Conservation (phyloP, 345 rosid genomes). For the Pelargonium nanum region DNA sequence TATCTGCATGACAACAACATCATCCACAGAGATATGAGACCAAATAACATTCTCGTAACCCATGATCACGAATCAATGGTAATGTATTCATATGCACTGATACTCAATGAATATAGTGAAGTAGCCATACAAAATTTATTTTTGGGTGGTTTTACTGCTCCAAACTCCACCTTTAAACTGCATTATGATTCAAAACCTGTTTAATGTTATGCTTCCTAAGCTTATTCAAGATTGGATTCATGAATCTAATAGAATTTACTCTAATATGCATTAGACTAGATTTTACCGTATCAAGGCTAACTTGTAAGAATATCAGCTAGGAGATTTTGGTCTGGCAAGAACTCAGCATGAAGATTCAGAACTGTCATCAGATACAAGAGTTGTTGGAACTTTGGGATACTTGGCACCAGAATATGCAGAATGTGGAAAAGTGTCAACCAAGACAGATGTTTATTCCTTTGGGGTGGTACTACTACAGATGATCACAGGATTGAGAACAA, state of each 20-base stretch:
- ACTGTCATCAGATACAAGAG: slow-evolving; percentile 37
- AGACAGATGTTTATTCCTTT: slow-evolving; percentile 60
- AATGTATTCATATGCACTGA: slow-evolving; percentile 9
- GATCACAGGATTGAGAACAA: slow-evolving; percentile 50
- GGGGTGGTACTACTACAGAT: slow-evolving; percentile 58
- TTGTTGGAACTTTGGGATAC: slow-evolving; percentile 51
- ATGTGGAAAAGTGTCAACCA: slow-evolving; percentile 46
- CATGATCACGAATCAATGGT: slow-evolving; percentile 52
- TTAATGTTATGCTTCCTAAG: too few species aligned
- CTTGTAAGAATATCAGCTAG: slow-evolving; percentile 26
- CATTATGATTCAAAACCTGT: too few species aligned
- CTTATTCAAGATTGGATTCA: too few species aligned
- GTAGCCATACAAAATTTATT: too few species aligned
- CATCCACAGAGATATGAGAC: slow-evolving; percentile 56
- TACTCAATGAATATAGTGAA: background rate
- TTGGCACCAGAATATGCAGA: slow-evolving; percentile 68
- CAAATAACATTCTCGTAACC: slow-evolving; percentile 57
- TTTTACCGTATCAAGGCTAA: background rate
- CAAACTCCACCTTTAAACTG: too few species aligned
- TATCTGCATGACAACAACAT: slow-evolving; percentile 52
- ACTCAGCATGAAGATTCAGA: slow-evolving; percentile 33
- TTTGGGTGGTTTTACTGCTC: too few species aligned
- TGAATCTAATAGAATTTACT: too few species aligned
- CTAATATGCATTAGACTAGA: background rate
- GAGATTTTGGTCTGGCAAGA: slow-evolving; percentile 64